phyloP scores from a whole-genome alignment of 306 rosid species.

The Glycyrrhiza uralensis region DNA sequence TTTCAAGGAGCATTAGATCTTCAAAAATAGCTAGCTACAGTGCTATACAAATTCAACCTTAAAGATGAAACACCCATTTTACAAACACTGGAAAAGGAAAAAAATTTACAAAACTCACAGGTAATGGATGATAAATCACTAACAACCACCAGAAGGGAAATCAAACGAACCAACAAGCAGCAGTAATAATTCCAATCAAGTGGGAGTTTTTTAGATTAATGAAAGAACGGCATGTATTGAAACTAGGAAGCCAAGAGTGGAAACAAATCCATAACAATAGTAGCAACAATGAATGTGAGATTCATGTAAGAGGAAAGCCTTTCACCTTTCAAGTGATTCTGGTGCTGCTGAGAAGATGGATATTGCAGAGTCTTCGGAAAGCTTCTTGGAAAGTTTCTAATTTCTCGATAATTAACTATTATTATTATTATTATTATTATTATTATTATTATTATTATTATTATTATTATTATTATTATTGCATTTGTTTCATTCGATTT shows the following conservation, averaged over 20 bases:
- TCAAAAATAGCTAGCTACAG: neutral
- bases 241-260: neutral
- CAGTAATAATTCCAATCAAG: conserved; percentile 14
- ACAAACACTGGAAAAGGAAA: neutral
- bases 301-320: neutral
- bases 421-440: neutral
- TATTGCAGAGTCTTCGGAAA: neutral
- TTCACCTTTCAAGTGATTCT: neutral
- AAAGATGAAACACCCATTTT: neutral
- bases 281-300: neutral
- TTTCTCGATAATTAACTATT: neutral
- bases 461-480: neutral
- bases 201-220: neutral
- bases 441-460: neutral
- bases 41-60: neutral
- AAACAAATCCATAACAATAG: neutral
- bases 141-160: neutral
- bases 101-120: neutral
- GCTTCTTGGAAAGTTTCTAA: conserved; percentile 1
- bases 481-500: neutral
- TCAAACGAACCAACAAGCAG: neutral
- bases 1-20: neutral
- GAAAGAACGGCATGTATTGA: neutral
- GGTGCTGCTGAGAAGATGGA: neutral
- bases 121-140: neutral